phyloP scores from a whole-genome alignment of 257 asterid species.

The Anisodus acutangulus region DNA sequence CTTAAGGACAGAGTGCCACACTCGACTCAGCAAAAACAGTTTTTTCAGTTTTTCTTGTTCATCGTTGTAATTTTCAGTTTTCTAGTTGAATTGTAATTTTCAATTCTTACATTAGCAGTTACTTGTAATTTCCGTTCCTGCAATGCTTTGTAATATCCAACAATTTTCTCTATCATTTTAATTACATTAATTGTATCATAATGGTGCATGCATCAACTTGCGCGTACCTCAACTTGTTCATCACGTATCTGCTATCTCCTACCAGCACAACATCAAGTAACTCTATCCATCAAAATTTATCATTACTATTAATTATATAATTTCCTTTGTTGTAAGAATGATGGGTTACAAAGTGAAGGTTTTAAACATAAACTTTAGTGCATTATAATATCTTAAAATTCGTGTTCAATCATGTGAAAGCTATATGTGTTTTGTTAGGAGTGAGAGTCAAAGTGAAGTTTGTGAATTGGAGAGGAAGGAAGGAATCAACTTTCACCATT shows the following conservation, averaged over 20 bases:
- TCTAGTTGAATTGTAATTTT: too few relatives aligned
- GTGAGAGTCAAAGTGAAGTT: background rate
- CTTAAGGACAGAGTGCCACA: too few relatives aligned
- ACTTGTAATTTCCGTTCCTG: too few relatives aligned
- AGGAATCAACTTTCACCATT: constrained; percentile 19
- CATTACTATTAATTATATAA: background rate
- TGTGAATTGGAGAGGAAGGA: constrained; percentile 10
- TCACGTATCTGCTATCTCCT: background rate
- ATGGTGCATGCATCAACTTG: background rate
- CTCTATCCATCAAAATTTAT: background rate
- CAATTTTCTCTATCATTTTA: background rate
- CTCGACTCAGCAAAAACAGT: too few relatives aligned
- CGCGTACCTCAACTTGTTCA: background rate
- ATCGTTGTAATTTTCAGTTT: too few relatives aligned
- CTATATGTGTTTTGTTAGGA: background rate
- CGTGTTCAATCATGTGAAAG: background rate
- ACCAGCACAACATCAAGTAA: background rate
- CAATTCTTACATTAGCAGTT: too few relatives aligned
- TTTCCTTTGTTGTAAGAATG: background rate
- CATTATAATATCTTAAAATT: too few relatives aligned
- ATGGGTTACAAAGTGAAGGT: background rate
- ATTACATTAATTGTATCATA: background rate
- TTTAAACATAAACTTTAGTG: background rate
- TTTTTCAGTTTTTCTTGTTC: too few relatives aligned
- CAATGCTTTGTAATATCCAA: too few relatives aligned